Conservation (phyloP, 345 rosid species). For the Cardamine chenopodiifolia region DNA sequence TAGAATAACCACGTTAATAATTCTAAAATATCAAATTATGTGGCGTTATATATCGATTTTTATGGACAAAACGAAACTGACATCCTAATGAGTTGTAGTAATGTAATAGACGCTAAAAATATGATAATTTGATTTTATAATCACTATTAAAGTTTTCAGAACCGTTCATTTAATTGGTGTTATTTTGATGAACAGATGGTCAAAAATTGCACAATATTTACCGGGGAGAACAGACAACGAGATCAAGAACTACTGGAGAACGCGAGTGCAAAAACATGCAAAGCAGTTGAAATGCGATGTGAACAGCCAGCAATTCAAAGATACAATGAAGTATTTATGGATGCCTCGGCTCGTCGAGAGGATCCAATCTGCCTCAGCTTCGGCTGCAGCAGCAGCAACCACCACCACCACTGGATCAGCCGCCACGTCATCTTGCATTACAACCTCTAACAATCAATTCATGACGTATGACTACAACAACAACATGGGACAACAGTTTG, state of each 20-base stretch:
- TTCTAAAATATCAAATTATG: not conserved
- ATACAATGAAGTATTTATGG: slow-evolving; percentile 77
- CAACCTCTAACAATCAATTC: slow-evolving; percentile 37
- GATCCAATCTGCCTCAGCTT: slow-evolving; percentile 66
- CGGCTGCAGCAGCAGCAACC: slow-evolving; percentile 20
- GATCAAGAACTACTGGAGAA: slow-evolving; percentile 96
- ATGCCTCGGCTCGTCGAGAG: slow-evolving; percentile 89
- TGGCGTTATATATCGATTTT: not conserved
- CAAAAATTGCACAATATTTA: slow-evolving; percentile 87
- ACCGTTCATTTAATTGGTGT: slow-evolving; percentile 1
- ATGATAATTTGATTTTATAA: not conserved
- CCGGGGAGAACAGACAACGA: slow-evolving; percentile 97
- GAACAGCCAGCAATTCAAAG: slow-evolving; percentile 86
- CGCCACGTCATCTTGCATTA: slow-evolving; percentile 41
- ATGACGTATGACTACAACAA: slow-evolving; percentile 37
- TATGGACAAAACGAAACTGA: not conserved
- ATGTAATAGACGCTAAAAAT: not conserved
- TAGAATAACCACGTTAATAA: not conserved
- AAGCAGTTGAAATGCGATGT: slow-evolving; percentile 84
- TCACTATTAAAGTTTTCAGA: not conserved
- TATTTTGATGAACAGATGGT: slow-evolving; percentile 58
- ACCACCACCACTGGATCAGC: slow-evolving; percentile 37
- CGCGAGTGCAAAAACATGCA: slow-evolving; percentile 95
- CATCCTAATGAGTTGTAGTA: not conserved
- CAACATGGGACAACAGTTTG: slow-evolving; percentile 41